Conservation (phyloP, 2,329 filamentous ascomycete genomes). For the Cordyceps cicadae region DNA sequence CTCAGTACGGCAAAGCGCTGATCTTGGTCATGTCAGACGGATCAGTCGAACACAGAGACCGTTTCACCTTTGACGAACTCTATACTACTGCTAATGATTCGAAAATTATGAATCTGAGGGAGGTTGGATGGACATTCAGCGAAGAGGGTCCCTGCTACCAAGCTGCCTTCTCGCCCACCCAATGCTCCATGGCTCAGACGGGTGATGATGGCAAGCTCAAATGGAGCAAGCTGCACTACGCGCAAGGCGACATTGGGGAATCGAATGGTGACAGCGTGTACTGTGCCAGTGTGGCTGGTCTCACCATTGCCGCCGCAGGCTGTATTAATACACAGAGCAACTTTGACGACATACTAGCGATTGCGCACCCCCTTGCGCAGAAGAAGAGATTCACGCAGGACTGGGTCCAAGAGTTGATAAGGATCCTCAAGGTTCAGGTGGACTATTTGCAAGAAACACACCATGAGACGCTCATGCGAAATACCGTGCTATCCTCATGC, state of each 20-base stretch:
- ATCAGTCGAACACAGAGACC: slow-evolving; percentile 70
- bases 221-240: slow-evolving; percentile 49
- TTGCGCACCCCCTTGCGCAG: slow-evolving; percentile 43
- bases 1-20: slow-evolving; percentile 64
- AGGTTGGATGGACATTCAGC: slow-evolving; percentile 68
- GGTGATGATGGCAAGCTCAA: slow-evolving; percentile 49
- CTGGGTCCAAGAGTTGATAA: slow-evolving; percentile 59
- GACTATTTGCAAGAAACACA: slow-evolving; percentile 74
- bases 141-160: slow-evolving; percentile 57
- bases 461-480: slow-evolving; percentile 64
- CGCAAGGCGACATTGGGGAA: slow-evolving; percentile 38
- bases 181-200: slow-evolving; percentile 50
- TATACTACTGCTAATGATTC: slow-evolving; percentile 56
- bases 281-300: slow-evolving; percentile 50
- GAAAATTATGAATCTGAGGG: slow-evolving; percentile 60
- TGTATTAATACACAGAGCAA: slow-evolving; percentile 39
- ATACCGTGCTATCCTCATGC: slow-evolving; percentile 63
- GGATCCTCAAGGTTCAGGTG: slow-evolving; percentile 61
- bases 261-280: slow-evolving; percentile 46
- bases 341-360: slow-evolving; percentile 65
- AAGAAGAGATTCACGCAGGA: slow-evolving; percentile 46
- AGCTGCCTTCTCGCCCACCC: slow-evolving; percentile 52
- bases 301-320: slow-evolving; percentile 45
- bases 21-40: slow-evolving; percentile 73
- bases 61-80: slow-evolving; percentile 61